Conservation (phyloP, 805 yeast genomes). For the Pichia exigua region DNA sequence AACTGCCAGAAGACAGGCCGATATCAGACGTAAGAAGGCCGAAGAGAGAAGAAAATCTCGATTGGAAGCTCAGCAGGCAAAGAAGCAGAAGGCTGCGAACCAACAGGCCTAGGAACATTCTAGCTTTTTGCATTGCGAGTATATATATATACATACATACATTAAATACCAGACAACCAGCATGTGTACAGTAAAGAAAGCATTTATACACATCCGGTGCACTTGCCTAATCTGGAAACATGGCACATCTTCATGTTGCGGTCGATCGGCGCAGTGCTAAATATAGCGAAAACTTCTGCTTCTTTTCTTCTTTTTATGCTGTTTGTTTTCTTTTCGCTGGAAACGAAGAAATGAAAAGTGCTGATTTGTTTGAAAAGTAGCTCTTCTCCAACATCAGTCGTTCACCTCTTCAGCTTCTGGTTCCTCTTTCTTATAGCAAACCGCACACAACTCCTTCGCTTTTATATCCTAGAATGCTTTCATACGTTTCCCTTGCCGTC, state of each 20-base stretch:
- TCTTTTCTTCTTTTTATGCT: not conserved
- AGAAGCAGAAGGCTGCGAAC: not conserved
- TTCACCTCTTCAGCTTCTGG: not conserved
- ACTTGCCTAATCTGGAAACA: not conserved
- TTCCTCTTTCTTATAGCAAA: not conserved
- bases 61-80: not conserved
- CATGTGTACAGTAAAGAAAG: not conserved
- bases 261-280: not conserved
- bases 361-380: not conserved
- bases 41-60: constrained; percentile 7
- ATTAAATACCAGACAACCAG: not conserved
- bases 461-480: constrained; percentile 6
- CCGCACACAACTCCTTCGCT: not conserved
- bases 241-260: not conserved
- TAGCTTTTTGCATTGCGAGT: not conserved
- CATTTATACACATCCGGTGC: too few relatives aligned
- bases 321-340: not conserved
- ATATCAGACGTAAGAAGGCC: constrained; percentile 4
- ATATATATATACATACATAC: too few relatives aligned
- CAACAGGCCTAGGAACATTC: not conserved
- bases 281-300: not conserved
- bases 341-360: not conserved
- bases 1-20: constrained; percentile 9
- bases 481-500: constrained; percentile 17
- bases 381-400: not conserved